phyloP scores from a whole-genome alignment of 768 basidiomycete genomes.

The Lactifluus echinatus region DNA sequence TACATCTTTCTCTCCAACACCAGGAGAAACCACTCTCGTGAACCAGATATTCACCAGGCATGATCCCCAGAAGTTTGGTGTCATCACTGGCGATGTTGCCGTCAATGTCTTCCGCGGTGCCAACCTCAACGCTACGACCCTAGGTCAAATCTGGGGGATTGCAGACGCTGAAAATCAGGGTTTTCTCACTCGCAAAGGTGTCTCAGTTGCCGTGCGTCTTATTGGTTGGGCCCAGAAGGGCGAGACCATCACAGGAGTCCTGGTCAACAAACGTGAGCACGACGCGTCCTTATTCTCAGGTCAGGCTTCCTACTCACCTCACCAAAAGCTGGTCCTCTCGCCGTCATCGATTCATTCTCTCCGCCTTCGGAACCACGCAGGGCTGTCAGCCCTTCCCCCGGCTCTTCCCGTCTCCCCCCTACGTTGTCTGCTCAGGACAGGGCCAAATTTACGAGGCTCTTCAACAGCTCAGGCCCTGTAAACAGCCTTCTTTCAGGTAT shows the following conservation, averaged over 20 bases:
- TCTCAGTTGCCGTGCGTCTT: conserved; percentile 79
- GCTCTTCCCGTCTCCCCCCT: conserved; percentile 41
- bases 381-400: conserved; percentile 45
- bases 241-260: conserved; percentile 52
- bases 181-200: conserved; percentile 80
- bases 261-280: conserved; percentile 62
- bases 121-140: conserved; percentile 61
- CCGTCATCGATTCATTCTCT: conserved; percentile 66
- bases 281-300: background rate
- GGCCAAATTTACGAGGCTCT: conserved; percentile 74
- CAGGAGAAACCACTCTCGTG: conserved; percentile 49
- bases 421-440: conserved; percentile 72
- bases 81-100: conserved; percentile 86
- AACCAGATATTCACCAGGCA: conserved; percentile 63
- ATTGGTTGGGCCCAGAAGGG: conserved; percentile 92
- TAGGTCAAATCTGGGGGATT: conserved; percentile 91
- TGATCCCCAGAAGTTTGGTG: conserved; percentile 73
- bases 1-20: conserved; percentile 38
- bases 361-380: conserved; percentile 44
- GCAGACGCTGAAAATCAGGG: conserved; percentile 94
- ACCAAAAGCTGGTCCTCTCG: conserved; percentile 67
- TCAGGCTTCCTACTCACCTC: conserved; percentile 17
- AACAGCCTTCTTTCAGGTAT: conserved; percentile 74
- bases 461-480: conserved; percentile 58
- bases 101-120: conserved; percentile 80